Conservation (phyloP, 2,329 filamentous ascomycete genomes). For the Lecanicillium sp. region DNA sequence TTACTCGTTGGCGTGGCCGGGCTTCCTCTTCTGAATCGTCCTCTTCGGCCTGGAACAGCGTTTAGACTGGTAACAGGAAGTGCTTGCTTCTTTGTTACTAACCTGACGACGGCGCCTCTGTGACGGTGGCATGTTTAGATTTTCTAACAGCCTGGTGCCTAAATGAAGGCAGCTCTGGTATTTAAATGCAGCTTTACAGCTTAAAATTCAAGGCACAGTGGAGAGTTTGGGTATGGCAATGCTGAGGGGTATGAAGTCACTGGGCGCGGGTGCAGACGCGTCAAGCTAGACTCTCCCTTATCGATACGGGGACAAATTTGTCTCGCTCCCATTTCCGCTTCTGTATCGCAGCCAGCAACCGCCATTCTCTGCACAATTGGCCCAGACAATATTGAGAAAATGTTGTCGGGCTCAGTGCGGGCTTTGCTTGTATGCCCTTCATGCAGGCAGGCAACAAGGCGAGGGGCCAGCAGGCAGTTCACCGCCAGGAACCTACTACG, state of each 20-base stretch:
- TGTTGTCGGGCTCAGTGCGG: slow-evolving; percentile 5
- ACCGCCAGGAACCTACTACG: background rate
- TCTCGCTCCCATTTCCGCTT: background rate
- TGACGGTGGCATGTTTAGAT: slow-evolving; percentile 20
- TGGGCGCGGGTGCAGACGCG: background rate
- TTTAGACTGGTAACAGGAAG: slow-evolving; percentile 1
- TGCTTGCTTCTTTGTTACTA: slow-evolving; percentile 3
- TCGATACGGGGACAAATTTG: slow-evolving; percentile 8
- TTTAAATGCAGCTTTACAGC: too few relatives aligned
- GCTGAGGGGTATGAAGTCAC: slow-evolving; percentile 1
- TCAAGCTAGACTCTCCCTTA: slow-evolving; percentile 2
- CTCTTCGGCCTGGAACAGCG: slow-evolving; percentile 14
- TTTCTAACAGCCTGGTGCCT: too few relatives aligned
- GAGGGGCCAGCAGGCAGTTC: background rate
- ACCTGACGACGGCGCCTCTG: slow-evolving; percentile 25
- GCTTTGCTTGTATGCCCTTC: background rate
- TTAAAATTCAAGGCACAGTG: too few relatives aligned
- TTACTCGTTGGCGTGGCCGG: slow-evolving; percentile 22
- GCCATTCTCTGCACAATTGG: background rate
- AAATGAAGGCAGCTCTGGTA: too few relatives aligned
- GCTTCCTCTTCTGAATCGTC: slow-evolving; percentile 25
- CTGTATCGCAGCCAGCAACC: background rate
- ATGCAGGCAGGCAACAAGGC: background rate
- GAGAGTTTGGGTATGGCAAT: too few relatives aligned
- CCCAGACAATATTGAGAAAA: background rate